phyloP scores from a whole-genome alignment of 495 filamentous ascomycete genomes.

The Astrothelium macrocarpum region DNA sequence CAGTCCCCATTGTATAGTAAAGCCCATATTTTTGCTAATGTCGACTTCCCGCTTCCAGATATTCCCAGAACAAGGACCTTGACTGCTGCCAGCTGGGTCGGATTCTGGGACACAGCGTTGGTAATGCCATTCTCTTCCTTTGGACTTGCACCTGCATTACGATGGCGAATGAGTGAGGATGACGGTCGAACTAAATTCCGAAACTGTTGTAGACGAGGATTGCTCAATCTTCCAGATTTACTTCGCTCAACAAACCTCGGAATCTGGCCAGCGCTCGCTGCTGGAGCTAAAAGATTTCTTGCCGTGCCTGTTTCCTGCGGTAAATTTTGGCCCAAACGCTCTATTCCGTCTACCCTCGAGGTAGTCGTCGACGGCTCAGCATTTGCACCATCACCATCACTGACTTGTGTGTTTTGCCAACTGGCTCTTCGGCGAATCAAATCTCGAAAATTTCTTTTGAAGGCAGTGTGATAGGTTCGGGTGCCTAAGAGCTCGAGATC shows the following conservation, averaged over 20 bases:
- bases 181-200: neutral
- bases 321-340: too few relatives aligned
- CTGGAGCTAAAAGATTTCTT: too few relatives aligned
- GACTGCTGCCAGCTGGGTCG: too few relatives aligned
- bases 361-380: neutral
- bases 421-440: neutral
- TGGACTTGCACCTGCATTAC: neutral
- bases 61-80: neutral
- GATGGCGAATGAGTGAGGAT: neutral
- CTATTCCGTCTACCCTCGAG: neutral
- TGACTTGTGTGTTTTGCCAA: neutral
- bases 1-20: neutral
- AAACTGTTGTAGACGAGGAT: too few relatives aligned
- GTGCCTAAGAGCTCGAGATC: neutral
- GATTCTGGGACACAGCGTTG: neutral
- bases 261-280: too few relatives aligned
- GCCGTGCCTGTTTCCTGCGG: too few relatives aligned
- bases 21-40: neutral
- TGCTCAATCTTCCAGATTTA: too few relatives aligned
- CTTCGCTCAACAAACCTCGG: too few relatives aligned
- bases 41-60: neutral
- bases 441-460: neutral
- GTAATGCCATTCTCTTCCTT: neutral
- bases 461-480: neutral
- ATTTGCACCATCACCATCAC: neutral